Conservation (phyloP, 2,329 filamentous ascomycete genomes). For the Verticillium zaregamsianum region DNA sequence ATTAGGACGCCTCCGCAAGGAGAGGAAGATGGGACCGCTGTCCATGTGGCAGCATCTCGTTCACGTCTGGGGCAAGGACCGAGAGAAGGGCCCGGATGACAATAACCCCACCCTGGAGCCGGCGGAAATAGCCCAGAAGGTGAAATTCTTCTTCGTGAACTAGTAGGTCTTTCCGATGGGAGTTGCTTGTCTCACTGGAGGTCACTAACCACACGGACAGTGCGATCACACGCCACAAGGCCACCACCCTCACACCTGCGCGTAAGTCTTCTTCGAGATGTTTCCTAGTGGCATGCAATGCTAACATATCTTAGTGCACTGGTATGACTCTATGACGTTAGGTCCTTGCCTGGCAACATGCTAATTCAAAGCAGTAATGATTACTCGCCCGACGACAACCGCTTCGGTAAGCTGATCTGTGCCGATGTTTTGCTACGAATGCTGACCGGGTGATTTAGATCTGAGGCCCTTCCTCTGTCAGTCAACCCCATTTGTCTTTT, state of each 20-base stretch:
- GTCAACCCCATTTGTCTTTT: slow-evolving; percentile 7
- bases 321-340: neutral
- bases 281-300: neutral
- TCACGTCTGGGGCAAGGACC: slow-evolving; percentile 37
- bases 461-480: slow-evolving; percentile 17
- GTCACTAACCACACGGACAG: neutral
- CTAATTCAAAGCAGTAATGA: slow-evolving; percentile 6
- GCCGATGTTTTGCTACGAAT: neutral
- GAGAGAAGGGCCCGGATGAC: slow-evolving; percentile 20
- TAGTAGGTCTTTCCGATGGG: slow-evolving; percentile 27
- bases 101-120: slow-evolving; percentile 27
- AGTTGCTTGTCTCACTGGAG: neutral
- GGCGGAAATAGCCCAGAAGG: slow-evolving; percentile 33
- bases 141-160: slow-evolving; percentile 43
- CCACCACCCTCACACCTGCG: slow-evolving; percentile 10
- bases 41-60: slow-evolving; percentile 41
- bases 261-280: neutral
- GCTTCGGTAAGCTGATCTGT: slow-evolving; percentile 15
- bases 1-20: slow-evolving; percentile 35
- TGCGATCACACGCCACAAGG: slow-evolving; percentile 9
- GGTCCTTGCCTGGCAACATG: neutral
- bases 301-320: neutral
- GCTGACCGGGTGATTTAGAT: slow-evolving; percentile 5
- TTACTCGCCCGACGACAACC: slow-evolving; percentile 21
- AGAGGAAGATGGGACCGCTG: slow-evolving; percentile 42